These are phyloP conservation scores for Thalassiosira mediterranea DNA, from an alignment of 352 stramenopile species.

Conservation along the genomic window DNA sequence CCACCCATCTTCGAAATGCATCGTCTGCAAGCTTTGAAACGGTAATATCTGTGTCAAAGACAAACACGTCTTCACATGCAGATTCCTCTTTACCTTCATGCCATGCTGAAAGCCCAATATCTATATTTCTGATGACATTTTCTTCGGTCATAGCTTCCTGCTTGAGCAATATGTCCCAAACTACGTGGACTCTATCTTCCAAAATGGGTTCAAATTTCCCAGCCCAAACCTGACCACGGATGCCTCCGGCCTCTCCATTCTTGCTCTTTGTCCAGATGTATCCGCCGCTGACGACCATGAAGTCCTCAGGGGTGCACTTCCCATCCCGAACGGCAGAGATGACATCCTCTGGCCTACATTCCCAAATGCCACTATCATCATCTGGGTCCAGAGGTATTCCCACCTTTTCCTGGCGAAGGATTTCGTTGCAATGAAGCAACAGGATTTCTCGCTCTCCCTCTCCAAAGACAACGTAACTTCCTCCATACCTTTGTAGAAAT, in stretches of 20 bases:
- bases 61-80: slow-evolving; percentile 13
- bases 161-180: slow-evolving; percentile 39
- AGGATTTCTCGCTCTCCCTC: slow-evolving; percentile 21
- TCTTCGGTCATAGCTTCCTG: slow-evolving; percentile 16
- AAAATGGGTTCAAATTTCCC: slow-evolving; percentile 27
- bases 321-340: slow-evolving; percentile 14
- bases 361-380: too few species aligned
- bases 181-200: slow-evolving; percentile 37
- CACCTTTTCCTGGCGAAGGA: slow-evolving; percentile 46
- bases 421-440: slow-evolving; percentile 42
- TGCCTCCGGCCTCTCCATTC: too few species aligned
- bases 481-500: too few species aligned
- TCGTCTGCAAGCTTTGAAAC: slow-evolving; percentile 49
- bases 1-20: slow-evolving; percentile 50
- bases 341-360: slow-evolving; percentile 12
- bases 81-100: background rate
- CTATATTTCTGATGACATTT: slow-evolving; percentile 11
- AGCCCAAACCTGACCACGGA: slow-evolving; percentile 35
- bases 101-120: slow-evolving; percentile 14
- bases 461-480: slow-evolving; percentile 1
- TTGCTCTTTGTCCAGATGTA: too few species aligned
- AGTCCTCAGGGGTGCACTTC: slow-evolving; percentile 44
- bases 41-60: slow-evolving; percentile 21
- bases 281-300: slow-evolving; percentile 61
- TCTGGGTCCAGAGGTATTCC: too few species aligned